A percentile compares a stretch with the other conserved stretches of the same genome.
Conservation (phyloP, 2,329 filamentous ascomycete genomes). For the Talaromyces verruculosus region DNA sequence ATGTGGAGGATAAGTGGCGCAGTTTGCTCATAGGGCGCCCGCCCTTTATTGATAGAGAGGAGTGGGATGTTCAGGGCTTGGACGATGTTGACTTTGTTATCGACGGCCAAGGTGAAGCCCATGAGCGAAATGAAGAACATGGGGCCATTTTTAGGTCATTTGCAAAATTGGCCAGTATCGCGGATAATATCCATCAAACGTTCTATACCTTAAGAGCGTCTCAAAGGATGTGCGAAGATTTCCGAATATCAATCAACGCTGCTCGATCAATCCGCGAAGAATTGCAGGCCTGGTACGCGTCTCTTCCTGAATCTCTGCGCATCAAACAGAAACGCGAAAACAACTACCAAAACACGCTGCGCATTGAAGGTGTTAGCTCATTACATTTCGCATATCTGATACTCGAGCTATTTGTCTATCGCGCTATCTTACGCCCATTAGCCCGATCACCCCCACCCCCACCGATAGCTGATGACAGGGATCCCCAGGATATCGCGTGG, state of each 20-base stretch:
- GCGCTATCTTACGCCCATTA: constrained; percentile 31
- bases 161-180: constrained; percentile 31
- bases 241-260: constrained; percentile 31
- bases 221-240: constrained; percentile 33
- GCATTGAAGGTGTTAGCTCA: constrained; percentile 12
- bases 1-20: constrained; percentile 42
- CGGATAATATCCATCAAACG: constrained; percentile 34
- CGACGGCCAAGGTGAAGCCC: neutral
- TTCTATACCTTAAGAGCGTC: constrained; percentile 36
- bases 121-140: constrained; percentile 15
- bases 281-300: constrained; percentile 34
- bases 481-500: constrained; percentile 6
- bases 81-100: constrained; percentile 33
- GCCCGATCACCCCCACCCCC: constrained; percentile 21
- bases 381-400: constrained; percentile 39
- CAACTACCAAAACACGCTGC: constrained; percentile 2
- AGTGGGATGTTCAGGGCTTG: constrained; percentile 39
- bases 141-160: constrained; percentile 30
- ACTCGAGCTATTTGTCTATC: constrained; percentile 38
- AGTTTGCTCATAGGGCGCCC: constrained; percentile 39
- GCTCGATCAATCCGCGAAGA: constrained; percentile 31
- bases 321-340: constrained; percentile 27
- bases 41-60: constrained; percentile 35
- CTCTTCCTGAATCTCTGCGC: constrained; percentile 32
- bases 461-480: constrained; percentile 17